phyloP scores from a whole-genome alignment of 2,329 filamentous ascomycete genomes.

The Verticillium longisporum region DNA sequence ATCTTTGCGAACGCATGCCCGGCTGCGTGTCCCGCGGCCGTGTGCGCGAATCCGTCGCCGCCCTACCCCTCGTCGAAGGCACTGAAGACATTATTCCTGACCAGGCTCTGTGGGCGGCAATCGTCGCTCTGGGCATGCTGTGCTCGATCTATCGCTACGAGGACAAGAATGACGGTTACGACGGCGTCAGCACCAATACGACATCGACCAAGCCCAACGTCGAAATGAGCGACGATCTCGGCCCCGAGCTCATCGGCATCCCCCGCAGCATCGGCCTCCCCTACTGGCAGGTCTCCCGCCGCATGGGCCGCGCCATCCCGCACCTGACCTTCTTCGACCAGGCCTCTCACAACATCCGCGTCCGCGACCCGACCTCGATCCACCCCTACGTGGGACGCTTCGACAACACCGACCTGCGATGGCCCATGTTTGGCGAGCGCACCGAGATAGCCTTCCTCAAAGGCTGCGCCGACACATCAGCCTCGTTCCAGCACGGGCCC shows the following conservation, averaged over 20 bases:
- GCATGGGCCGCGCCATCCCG: constrained; percentile 44
- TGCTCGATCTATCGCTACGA: constrained; percentile 48
- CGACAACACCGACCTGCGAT: constrained; percentile 46
- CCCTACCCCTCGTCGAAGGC: constrained; percentile 40
- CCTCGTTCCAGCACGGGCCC: constrained; percentile 42
- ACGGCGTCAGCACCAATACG: constrained; percentile 34
- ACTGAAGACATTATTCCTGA: constrained; percentile 43
- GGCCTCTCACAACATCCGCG: constrained; percentile 44
- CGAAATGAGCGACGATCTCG: constrained; percentile 42
- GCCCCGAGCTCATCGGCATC: constrained; percentile 41
- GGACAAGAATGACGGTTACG: constrained; percentile 42
- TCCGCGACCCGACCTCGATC: constrained; percentile 38
- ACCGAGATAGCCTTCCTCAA: constrained; percentile 46
- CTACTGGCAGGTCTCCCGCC: constrained; percentile 40
- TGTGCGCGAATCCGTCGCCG: constrained; percentile 41
- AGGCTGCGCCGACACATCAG: constrained; percentile 38
- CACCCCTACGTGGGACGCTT: constrained; percentile 44
- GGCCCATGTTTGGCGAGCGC: constrained; percentile 46
- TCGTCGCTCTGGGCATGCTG: constrained; percentile 44
- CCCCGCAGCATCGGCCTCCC: constrained; percentile 41
- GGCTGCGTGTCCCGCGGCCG: constrained; percentile 42
- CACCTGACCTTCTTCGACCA: constrained; percentile 48
- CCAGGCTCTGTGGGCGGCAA: constrained; percentile 43
- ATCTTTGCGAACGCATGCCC: constrained; percentile 46
- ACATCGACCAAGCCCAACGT: constrained; percentile 26